Conservation (phyloP, 768 basidiomycete genomes). For the Tylopilus plumbeoviolaceoides region DNA sequence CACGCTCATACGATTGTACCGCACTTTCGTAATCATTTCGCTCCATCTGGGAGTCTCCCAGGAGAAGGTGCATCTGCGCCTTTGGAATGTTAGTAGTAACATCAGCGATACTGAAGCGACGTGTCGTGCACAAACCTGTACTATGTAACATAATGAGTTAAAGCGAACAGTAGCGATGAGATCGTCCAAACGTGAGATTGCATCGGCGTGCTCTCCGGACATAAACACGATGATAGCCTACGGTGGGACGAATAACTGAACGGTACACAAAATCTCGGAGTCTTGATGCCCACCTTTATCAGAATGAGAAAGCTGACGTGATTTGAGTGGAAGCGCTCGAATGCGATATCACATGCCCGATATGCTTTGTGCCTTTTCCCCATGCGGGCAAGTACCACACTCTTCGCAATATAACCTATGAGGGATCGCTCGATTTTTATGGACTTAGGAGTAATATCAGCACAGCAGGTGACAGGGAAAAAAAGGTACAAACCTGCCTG, state of each 20-base stretch:
- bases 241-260: neutral
- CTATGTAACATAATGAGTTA: neutral
- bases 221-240: neutral
- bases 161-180: neutral
- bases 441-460: neutral
- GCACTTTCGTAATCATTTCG: neutral
- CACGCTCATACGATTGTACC: neutral
- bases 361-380: neutral
- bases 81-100: neutral
- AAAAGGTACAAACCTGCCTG: neutral
- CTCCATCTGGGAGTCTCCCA: neutral
- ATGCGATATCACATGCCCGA: constrained; percentile 3
- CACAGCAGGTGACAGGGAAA: neutral
- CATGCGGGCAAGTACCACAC: neutral
- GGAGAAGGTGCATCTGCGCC: neutral
- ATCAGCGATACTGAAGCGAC: too few relatives aligned
- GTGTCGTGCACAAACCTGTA: neutral
- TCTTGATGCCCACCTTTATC: neutral
- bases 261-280: too few relatives aligned
- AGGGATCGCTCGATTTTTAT: neutral
- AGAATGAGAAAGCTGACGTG: neutral
- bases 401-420: constrained; percentile 6
- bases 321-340: neutral
- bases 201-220: neutral
- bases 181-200: neutral